A percentile compares a stretch with the other conserved stretches of the same genome.
These are phyloP conservation scores for Xenosphaeropsis pyriputrescens DNA, from an alignment of 2,329 filamentous ascomycete species.

Conservation along the genomic window DNA sequence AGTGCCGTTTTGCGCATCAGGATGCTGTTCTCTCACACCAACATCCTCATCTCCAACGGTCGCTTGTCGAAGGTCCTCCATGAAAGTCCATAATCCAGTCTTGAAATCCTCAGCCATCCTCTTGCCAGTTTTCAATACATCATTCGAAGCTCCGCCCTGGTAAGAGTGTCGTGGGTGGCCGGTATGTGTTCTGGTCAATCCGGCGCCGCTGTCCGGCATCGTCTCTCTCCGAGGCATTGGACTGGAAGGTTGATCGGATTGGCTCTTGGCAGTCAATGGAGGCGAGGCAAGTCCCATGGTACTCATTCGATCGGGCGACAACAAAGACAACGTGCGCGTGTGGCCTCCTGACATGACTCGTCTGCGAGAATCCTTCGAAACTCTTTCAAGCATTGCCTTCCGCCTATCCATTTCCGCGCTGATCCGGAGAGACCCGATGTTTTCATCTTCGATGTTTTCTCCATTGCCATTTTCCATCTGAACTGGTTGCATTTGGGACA, in stretches of 20 bases:
- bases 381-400: constrained; percentile 41
- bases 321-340: constrained; percentile 56
- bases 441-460: constrained; percentile 10
- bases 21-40: constrained; percentile 21
- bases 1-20: constrained; percentile 6
- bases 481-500: constrained; percentile 42
- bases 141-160: constrained; percentile 15
- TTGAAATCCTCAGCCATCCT: constrained; percentile 56
- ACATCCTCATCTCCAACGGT: constrained; percentile 89
- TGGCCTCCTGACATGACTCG: constrained; percentile 56
- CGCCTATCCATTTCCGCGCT: constrained; percentile 56
- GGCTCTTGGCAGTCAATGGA: constrained; percentile 6
- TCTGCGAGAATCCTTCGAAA: constrained; percentile 29
- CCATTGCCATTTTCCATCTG: constrained; percentile 13
- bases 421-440: constrained; percentile 10
- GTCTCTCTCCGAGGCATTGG: constrained; percentile 9
- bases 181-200: constrained; percentile 10
- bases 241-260: neutral
- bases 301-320: constrained; percentile 41
- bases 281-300: constrained; percentile 10
- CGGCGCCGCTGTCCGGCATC: constrained; percentile 17
- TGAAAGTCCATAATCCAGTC: constrained; percentile 82
- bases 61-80: constrained; percentile 88
- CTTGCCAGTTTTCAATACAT: constrained; percentile 9
- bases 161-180: constrained; percentile 16